phyloP scores from a whole-genome alignment of 2,329 filamentous ascomycete species.

The Neopestalotiopsis rosae region DNA sequence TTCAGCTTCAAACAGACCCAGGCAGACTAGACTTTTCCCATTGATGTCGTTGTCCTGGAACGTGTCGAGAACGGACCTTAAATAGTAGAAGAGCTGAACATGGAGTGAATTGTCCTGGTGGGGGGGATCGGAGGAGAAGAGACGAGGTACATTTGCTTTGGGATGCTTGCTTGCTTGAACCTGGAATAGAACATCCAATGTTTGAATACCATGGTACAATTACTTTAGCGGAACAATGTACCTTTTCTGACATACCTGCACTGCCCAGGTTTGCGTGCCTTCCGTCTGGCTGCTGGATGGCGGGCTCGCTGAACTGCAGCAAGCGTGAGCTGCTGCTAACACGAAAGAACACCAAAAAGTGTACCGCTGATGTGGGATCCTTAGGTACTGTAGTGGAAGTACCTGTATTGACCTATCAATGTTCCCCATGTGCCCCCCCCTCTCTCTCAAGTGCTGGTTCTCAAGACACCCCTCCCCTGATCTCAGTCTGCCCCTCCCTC shows the following conservation, averaged over 20 bases:
- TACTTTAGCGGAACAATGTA: not conserved
- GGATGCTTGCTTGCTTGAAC: not conserved
- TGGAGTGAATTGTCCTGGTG: not conserved
- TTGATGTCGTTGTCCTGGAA: not conserved
- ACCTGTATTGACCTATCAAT: not conserved
- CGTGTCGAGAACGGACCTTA: not conserved
- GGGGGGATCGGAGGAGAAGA: not conserved
- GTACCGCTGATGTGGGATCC: not conserved
- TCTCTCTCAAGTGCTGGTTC: not conserved
- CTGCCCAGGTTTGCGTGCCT: constrained; percentile 3
- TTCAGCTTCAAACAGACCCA: not conserved
- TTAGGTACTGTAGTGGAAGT: too few species aligned
- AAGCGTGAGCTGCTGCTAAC: not conserved
- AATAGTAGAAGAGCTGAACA: constrained; percentile 1
- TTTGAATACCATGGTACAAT: not conserved
- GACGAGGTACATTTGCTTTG: not conserved
- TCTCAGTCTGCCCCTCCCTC: not conserved
- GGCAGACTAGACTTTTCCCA: not conserved
- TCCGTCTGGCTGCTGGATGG: not conserved
- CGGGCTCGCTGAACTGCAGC: not conserved
- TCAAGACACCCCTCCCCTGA: not conserved
- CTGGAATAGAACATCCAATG: not conserved
- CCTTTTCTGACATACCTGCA: not conserved
- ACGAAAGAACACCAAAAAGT: not conserved
- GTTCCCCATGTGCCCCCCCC: not conserved